Conservation (phyloP, 352 stramenopile species). For the Phytophthora capsici region DNA sequence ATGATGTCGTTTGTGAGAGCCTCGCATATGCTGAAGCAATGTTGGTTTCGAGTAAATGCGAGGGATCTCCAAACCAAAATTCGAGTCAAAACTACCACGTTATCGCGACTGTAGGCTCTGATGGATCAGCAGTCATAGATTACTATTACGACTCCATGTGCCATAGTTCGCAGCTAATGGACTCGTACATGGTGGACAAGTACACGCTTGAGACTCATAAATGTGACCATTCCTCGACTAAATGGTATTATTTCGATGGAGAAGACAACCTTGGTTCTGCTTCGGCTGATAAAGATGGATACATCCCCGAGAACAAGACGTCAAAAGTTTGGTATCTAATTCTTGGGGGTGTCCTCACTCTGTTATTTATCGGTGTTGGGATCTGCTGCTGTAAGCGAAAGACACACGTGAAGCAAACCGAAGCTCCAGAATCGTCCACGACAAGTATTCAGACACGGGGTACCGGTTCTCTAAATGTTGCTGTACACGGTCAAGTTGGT, state of each 20-base stretch:
- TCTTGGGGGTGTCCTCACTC: no score
- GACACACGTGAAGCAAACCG: slow-evolving; percentile 12
- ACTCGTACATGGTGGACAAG: slow-evolving; percentile 18
- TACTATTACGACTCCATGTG: slow-evolving; percentile 30
- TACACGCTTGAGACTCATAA: slow-evolving; percentile 11
- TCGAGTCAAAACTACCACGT: slow-evolving; percentile 19
- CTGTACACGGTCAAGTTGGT: slow-evolving; percentile 17
- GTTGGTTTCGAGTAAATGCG: slow-evolving; percentile 28
- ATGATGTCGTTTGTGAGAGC: slow-evolving; percentile 14
- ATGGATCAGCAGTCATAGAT: slow-evolving; percentile 29
- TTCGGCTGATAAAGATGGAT: not conserved
- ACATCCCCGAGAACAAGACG: not conserved
- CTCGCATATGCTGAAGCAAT: slow-evolving; percentile 21
- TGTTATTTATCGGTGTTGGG: slow-evolving; percentile 6
- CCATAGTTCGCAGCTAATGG: not conserved
- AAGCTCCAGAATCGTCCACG: slow-evolving; percentile 21
- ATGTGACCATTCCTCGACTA: slow-evolving; percentile 20
- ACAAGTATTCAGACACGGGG: slow-evolving; percentile 24
- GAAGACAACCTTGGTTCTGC: slow-evolving; percentile 1
- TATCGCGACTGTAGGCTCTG: slow-evolving; percentile 15
- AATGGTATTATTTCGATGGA: slow-evolving; percentile 33
- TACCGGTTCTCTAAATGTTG: slow-evolving; percentile 24
- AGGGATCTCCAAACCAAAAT: slow-evolving; percentile 29
- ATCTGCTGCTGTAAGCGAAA: slow-evolving; percentile 25
- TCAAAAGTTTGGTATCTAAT: not conserved